phyloP scores from a whole-genome alignment of 2,329 filamentous ascomycete genomes.

The Pyricularia sp. region DNA sequence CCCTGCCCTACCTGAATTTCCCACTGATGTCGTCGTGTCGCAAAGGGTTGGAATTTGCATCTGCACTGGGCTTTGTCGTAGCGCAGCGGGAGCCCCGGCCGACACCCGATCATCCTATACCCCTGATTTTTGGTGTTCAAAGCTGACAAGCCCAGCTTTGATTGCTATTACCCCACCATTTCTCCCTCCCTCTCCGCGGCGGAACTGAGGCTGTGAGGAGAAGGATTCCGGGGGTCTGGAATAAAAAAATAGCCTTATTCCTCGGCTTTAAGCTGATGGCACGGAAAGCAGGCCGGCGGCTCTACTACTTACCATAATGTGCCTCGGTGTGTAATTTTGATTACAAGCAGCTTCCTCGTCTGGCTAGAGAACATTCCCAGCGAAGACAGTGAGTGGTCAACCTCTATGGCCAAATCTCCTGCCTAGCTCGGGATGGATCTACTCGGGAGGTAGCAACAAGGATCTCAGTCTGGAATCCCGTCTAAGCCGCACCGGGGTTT shows the following conservation, averaged over 20 bases:
- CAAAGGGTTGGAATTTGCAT: background rate
- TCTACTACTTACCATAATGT: background rate
- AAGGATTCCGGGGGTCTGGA: background rate
- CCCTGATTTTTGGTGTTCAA: background rate
- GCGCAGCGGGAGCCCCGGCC: slow-evolving; percentile 2
- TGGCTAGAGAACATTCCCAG: background rate
- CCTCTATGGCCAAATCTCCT: background rate
- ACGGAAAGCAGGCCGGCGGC: too few species aligned
- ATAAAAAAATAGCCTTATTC: background rate
- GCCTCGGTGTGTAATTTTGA: background rate
- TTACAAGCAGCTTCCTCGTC: background rate
- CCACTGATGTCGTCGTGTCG: background rate
- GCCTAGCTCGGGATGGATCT: background rate
- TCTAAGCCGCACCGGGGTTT: background rate
- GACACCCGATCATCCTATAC: slow-evolving; percentile 2
- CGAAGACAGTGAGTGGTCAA: background rate
- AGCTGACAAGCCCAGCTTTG: background rate
- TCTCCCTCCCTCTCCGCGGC: background rate
- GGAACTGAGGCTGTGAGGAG: background rate
- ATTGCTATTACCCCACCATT: slow-evolving; percentile 3
- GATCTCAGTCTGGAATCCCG: background rate
- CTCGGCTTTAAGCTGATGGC: background rate
- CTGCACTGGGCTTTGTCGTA: background rate
- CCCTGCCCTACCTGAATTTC: background rate
- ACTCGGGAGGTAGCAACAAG: background rate